phyloP scores from a whole-genome alignment of 208 protist genomes.

The Wallacemonas rigidus region DNA sequence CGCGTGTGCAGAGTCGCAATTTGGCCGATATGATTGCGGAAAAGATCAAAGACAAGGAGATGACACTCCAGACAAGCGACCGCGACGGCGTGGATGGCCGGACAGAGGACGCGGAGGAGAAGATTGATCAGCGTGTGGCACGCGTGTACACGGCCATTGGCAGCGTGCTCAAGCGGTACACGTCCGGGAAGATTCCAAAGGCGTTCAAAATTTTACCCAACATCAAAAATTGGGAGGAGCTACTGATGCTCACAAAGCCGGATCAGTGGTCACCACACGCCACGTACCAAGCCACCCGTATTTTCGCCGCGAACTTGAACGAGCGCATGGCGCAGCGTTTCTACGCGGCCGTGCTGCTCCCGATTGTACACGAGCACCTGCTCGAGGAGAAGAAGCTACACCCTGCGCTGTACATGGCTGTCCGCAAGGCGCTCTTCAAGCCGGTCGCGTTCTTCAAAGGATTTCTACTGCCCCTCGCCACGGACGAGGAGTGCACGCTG shows the following conservation, averaged over 20 bases:
- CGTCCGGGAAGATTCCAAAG: slow-evolving; percentile 98
- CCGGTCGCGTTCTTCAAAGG: slow-evolving; percentile 99
- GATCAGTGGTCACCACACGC: slow-evolving; percentile 96
- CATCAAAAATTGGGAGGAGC: slow-evolving; percentile 97
- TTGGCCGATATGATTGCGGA: slow-evolving; percentile 92
- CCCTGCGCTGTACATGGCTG: slow-evolving; percentile 97
- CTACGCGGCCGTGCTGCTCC: slow-evolving; percentile 98
- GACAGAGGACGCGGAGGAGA: slow-evolving; percentile 31
- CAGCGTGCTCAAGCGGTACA: slow-evolving; percentile 94
- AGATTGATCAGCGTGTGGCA: slow-evolving; percentile 82
- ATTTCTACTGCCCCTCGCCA: slow-evolving; percentile 97
- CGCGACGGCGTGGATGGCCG: slow-evolving; percentile 12
- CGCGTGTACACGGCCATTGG: slow-evolving; percentile 95
- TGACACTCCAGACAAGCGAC: slow-evolving; percentile 23
- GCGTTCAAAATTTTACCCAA: slow-evolving; percentile 99
- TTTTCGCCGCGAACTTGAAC: slow-evolving; percentile 98
- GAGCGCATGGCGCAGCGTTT: slow-evolving; percentile 96
- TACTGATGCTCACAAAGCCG: slow-evolving; percentile 96
- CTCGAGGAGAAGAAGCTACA: slow-evolving; percentile 94
- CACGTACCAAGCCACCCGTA: slow-evolving; percentile 94
- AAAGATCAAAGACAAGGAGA: slow-evolving; percentile 89
- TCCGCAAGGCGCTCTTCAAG: slow-evolving; percentile 98
- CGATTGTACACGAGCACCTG: slow-evolving; percentile 88
- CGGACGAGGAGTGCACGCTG: slow-evolving; percentile 94
- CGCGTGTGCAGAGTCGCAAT: slow-evolving; percentile 86